Percentiles rank a stretch among this genome's conserved stretches.
phyloP scores from a whole-genome alignment of 2,329 filamentous ascomycete species.

The Cercospora sp. region DNA sequence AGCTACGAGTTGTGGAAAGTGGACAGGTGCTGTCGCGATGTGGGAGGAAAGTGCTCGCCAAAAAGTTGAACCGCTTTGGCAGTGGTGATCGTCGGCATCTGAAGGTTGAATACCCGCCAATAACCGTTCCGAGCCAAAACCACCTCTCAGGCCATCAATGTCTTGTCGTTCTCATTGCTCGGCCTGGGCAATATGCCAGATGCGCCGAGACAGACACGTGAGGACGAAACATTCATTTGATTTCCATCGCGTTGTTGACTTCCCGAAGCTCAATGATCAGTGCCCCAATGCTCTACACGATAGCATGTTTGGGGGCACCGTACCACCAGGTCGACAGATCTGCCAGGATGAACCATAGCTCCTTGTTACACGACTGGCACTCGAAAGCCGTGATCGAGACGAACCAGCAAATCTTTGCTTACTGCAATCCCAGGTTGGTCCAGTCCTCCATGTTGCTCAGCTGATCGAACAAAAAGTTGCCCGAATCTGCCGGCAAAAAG shows the following conservation, averaged over 20 bases:
- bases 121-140: not conserved
- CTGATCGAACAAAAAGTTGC: conserved; percentile 38
- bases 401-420: not conserved
- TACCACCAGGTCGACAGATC: not conserved
- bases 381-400: too few relatives aligned
- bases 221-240: not conserved
- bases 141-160: not conserved
- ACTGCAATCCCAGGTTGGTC: conserved; percentile 34
- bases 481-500: conserved; percentile 40
- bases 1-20: not conserved
- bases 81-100: conserved; percentile 1
- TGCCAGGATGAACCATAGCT: not conserved
- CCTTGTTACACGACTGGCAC: not conserved
- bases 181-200: not conserved
- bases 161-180: not conserved
- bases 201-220: not conserved
- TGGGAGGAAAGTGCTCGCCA: not conserved
- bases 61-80: not conserved
- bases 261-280: not conserved
- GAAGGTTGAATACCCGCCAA: not conserved
- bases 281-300: not conserved
- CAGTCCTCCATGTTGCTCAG: conserved; percentile 38
- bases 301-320: not conserved
- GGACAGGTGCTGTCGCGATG: not conserved
- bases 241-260: not conserved